A percentile compares a stretch with the other conserved stretches of the same genome.
These are phyloP conservation scores for Allium fistulosum DNA, from an alignment of 106 monocot species.

Conservation along the genomic window DNA sequence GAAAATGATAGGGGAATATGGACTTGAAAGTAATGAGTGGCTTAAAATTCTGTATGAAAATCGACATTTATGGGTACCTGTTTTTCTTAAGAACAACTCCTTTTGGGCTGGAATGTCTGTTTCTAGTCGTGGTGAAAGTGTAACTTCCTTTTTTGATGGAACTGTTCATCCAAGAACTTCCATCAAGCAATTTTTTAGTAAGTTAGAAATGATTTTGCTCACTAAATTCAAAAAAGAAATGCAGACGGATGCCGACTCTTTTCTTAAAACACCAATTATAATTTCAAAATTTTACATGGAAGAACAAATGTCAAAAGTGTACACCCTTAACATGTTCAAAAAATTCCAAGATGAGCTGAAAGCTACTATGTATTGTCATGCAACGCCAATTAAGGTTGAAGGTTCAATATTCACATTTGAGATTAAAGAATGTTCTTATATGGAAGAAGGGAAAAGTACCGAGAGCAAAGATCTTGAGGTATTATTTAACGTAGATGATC, in stretches of 20 bases:
- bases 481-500: constrained; percentile 34
- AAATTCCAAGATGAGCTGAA: constrained; percentile 76
- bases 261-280: constrained; percentile 29
- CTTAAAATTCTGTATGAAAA: constrained; percentile 43
- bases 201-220: constrained; percentile 49
- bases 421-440: constrained; percentile 63
- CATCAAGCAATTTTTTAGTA: constrained; percentile 64
- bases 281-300: constrained; percentile 69
- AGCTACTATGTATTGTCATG: constrained; percentile 62
- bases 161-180: constrained; percentile 47
- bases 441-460: constrained; percentile 46
- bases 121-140: constrained; percentile 33
- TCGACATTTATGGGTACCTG: constrained; percentile 52
- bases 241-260: constrained; percentile 48
- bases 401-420: constrained; percentile 37
- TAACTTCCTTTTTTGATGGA: constrained; percentile 44
- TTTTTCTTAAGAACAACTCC: constrained; percentile 46
- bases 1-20: constrained; percentile 28
- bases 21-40: constrained; percentile 52
- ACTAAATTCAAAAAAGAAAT: constrained; percentile 50
- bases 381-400: constrained; percentile 26
- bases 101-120: constrained; percentile 86
- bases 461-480: constrained; percentile 44
- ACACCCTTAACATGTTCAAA: constrained; percentile 68
- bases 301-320: constrained; percentile 56